A percentile compares a stretch with the other conserved stretches of the same genome.
Conservation (phyloP, 106 monocot species). For the Dioscorea alata region DNA sequence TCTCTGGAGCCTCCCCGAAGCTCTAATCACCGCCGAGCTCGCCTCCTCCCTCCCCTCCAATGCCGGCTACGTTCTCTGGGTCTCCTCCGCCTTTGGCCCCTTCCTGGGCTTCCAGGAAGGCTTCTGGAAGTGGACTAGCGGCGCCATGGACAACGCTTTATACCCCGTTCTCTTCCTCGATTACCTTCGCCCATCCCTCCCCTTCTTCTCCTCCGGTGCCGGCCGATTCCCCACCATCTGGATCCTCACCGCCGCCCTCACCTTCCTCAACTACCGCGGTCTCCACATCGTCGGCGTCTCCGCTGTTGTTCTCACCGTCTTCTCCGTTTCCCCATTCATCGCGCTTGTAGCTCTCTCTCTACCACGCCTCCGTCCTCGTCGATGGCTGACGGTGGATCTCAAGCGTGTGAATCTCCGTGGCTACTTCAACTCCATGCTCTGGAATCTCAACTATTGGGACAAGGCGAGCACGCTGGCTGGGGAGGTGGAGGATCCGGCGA, state of each 20-base stretch:
- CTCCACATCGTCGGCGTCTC: constrained; percentile 79
- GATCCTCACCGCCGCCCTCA: constrained; percentile 51
- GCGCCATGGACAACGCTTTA: constrained; percentile 79
- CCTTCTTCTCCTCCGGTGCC: constrained; percentile 14
- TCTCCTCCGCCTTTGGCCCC: constrained; percentile 58
- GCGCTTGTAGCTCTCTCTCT: constrained; percentile 46
- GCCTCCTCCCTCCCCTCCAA: constrained; percentile 60
- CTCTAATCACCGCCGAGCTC: constrained; percentile 84
- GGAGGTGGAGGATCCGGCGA: constrained; percentile 66
- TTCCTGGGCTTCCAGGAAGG: constrained; percentile 72
- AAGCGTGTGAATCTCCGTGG: constrained; percentile 22
- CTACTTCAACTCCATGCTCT: constrained; percentile 87
- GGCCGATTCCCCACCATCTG: constrained; percentile 25
- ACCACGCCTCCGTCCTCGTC: constrained; percentile 40
- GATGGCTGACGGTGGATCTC: constrained; percentile 45
- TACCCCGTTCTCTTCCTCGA: constrained; percentile 91
- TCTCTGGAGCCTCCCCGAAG: constrained; percentile 87
- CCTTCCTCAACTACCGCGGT: constrained; percentile 84
- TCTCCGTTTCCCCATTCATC: constrained; percentile 74
- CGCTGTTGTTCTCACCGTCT: constrained; percentile 54
- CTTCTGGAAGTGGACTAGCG: constrained; percentile 68
- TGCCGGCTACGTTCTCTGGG: constrained; percentile 81
- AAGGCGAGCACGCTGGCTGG: constrained; percentile 89
- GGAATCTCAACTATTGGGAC: constrained; percentile 96
- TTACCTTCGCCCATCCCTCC: constrained; percentile 40